These are phyloP conservation scores for Aaosphaeria arxii DNA, from an alignment of 2,329 filamentous ascomycete genomes.

Conservation along the genomic window DNA sequence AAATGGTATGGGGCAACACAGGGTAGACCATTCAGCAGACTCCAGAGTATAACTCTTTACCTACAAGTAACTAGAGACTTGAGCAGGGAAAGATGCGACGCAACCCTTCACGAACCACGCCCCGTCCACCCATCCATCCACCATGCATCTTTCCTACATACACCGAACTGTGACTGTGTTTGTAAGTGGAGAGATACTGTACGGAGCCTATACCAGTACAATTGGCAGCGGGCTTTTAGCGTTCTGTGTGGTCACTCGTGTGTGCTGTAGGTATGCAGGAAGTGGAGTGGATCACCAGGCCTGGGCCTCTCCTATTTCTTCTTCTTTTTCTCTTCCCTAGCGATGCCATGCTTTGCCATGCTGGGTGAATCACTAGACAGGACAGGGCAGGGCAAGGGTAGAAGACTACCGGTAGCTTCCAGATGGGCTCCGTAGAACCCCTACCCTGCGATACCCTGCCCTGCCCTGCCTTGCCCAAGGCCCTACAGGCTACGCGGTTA, in stretches of 20 bases:
- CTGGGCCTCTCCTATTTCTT: neutral
- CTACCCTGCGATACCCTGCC: neutral
- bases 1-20: too few species aligned
- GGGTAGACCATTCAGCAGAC: too few species aligned
- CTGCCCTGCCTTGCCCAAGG: neutral
- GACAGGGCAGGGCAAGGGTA: neutral
- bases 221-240: too few species aligned
- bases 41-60: too few species aligned
- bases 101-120: too few species aligned
- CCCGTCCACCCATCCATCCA: too few species aligned
- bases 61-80: too few species aligned
- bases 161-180: neutral
- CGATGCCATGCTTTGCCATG: neutral
- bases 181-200: neutral
- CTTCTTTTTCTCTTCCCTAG: too few species aligned
- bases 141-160: neutral
- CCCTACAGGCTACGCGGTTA: neutral
- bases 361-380: neutral
- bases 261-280: neutral
- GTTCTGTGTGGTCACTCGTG: neutral
- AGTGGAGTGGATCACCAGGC: neutral
- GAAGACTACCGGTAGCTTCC: neutral
- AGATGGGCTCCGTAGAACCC: neutral
- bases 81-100: too few species aligned
- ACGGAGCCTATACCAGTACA: neutral